Base-by-base conservation (phyloP, 306 rosid genomes). In the Rosa persica region DNA sequence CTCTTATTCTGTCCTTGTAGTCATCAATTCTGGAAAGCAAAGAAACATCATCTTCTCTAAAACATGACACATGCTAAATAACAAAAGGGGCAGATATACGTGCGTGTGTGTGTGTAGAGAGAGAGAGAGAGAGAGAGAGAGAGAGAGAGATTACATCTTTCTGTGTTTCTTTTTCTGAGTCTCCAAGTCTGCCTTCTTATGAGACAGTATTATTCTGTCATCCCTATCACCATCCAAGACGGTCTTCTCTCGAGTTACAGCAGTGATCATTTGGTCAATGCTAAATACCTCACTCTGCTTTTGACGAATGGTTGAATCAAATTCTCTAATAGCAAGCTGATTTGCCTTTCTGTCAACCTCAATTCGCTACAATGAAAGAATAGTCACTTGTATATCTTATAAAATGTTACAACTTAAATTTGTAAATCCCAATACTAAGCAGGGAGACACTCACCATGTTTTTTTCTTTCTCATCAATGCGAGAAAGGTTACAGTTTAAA, bases 381-480 rank as follows among this genome's bases (percentile, higher is more conserved):
- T 39, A 48, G 77, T 72, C 62, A 81, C 73, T 70, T 76, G 55
- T 16, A 64, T 34, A 58, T 58, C 62, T 12, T 60, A 71, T 70
- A 55, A 76, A 55, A 25, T 34, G 30, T 23, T 62, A 19, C 78
- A 75, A 80, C 19, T 27, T 54, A 73, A 71, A 49, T 47, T 43
- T 73, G 64, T 72, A 79, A 75, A 81, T 8, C 71, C 79, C 78
- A 34, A 44, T 73, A 76, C 25, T 75, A 12, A 68, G 88, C 60
- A 82, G 75, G 40, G 49, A 30, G 2, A 43, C 74, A 73, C 92
- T 83, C 80, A 95, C 98, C 93, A 87, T 82, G 69, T 78, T 89
- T 77, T 85, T 95, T 47, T 95, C 98, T 84, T 87, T 87, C 83
- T 92, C 96, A 72, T 92, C 95, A 73, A 92, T 86, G 54, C 76